Base-by-base conservation (phyloP, 768 basidiomycete species). In the Nidula microcarpa region DNA sequence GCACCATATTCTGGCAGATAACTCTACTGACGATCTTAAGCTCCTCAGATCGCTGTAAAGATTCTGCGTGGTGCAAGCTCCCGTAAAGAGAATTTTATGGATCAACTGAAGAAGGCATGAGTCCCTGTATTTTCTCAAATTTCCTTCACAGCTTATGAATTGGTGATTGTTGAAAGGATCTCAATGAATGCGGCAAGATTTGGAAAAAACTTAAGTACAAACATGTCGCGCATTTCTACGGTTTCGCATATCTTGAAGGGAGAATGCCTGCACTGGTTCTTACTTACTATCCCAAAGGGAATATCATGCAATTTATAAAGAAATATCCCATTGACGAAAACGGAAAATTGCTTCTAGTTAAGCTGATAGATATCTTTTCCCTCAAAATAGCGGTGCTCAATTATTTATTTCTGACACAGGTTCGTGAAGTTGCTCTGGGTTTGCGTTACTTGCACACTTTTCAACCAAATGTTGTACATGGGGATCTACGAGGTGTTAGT, bases 181-280 rank as follows among this genome's bases (percentile, higher is more conserved):
- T 62, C 13, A 9, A 8, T 13, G 3, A n/a, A 1, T 5, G 43
- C 9, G 53, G 49, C 3, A 9, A 5, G 1, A 23, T 17, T 1
- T 66, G 66, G 66, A 33, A 30, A 10, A 11, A 43, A 1, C 46
- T 68, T 4, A 13, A 57, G 0, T 60, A 68, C 49, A 45, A 50
- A 4, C 62, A 69, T 45, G 53, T 69, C 13, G 50, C 54, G 13
- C 43, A 16, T 10, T 61, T 68, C n/a, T 60, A 57, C 46, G 60
- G 58, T 0, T 34, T 66, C 16, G 49, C 55, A 4, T 55, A 53
- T 33, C 47, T 56, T 5, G 52, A 53, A 1, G 58, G 60, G 2
- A 55, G 52, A 30, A 57, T 66, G 56, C 67, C 65, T 6, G 65
- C 60, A 1, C 47, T 69, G 7, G 57, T 70, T 10, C 55, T 63